phyloP scores from a whole-genome alignment of 768 basidiomycete genomes.

The Mycena latifolia region DNA sequence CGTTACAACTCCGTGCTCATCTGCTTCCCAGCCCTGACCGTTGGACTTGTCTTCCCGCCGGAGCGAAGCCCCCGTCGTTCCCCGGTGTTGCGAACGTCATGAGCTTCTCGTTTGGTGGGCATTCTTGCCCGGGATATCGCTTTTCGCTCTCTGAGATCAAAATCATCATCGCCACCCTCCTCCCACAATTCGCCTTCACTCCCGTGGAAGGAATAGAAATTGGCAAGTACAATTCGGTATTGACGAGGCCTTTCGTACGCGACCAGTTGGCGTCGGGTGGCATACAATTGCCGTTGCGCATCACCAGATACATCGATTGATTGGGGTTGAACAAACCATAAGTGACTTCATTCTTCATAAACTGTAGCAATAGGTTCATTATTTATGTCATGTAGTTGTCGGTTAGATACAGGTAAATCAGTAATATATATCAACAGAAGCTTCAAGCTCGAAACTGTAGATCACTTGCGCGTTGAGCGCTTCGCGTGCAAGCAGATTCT shows the following conservation, averaged over 20 bases:
- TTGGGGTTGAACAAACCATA: background rate
- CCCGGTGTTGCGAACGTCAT: constrained; percentile 64
- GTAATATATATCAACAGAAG: no score
- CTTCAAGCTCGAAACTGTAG: no score
- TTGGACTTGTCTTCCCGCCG: constrained; percentile 57
- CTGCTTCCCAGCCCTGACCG: constrained; percentile 60
- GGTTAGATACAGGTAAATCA: constrained; percentile 19
- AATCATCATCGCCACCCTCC: constrained; percentile 58
- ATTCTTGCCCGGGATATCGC: constrained; percentile 62
- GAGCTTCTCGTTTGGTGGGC: constrained; percentile 68
- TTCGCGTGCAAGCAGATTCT: constrained; percentile 20
- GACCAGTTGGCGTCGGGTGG: constrained; percentile 53
- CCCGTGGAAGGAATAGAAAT: constrained; percentile 56
- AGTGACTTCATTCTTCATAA: constrained; percentile 6
- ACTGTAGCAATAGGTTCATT: constrained; percentile 34
- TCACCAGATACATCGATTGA: constrained; percentile 38
- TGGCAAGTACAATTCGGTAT: constrained; percentile 60
- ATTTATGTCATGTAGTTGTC: constrained; percentile 15
- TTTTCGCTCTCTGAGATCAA: constrained; percentile 65
- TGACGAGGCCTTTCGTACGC: constrained; percentile 62
- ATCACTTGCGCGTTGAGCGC: background rate
- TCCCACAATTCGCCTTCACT: constrained; percentile 60
- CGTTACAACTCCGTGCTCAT: constrained; percentile 16
- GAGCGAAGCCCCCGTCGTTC: constrained; percentile 49
- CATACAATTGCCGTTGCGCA: constrained; percentile 54